Base-by-base conservation (phyloP, 2,329 filamentous ascomycete genomes). In the Colletotrichum sp. region DNA sequence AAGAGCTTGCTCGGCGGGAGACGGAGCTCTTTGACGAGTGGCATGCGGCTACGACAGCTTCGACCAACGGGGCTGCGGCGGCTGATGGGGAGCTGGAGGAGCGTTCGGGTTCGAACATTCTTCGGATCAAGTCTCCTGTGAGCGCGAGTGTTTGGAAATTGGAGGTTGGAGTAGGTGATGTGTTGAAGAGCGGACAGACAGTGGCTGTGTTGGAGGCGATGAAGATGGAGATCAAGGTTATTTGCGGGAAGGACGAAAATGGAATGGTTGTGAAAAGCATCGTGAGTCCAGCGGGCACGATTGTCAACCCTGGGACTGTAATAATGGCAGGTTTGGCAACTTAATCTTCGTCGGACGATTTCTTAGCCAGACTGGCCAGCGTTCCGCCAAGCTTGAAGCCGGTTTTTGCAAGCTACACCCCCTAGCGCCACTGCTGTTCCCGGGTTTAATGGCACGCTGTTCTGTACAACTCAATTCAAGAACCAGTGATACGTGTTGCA, bases 141-240 rank as follows among this genome's bases (percentile, higher is more conserved):
- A 85, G 87, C 43, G 89, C 89, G 8, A 90, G 89, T 71, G 86
- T 91, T 0, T 91, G 89, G 89, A 90, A 90, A 75, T 82, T 90
- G 2, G 79, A 85, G 8, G 83, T 87, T 5, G 78, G 85, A 16
- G 82, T 85, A 32, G 87, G 87, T 0, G 83, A 89, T 14, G 69
- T 78, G 3, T 58, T 90, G 4, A 81, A 84, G 14, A 81, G 84
- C 13, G 85, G 85, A 9, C 84, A 89, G 28, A 79, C 85, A 0
- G 83, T 88, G 1, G 81, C 85, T 3, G 86, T 90, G 4, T 81
- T 91, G 4, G 89, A 91, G 72, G 89, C 89, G 1, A 91, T 91
- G 89, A 91, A 91, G 79, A 86, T 91, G 83, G 90, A 91, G 77
- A 89, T 91, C 16, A 24, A 24, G 21, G 55, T 58, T 1, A 7